Base-by-base conservation (phyloP, 352 stramenopile species). In the Paralagenidium karlingii region DNA sequence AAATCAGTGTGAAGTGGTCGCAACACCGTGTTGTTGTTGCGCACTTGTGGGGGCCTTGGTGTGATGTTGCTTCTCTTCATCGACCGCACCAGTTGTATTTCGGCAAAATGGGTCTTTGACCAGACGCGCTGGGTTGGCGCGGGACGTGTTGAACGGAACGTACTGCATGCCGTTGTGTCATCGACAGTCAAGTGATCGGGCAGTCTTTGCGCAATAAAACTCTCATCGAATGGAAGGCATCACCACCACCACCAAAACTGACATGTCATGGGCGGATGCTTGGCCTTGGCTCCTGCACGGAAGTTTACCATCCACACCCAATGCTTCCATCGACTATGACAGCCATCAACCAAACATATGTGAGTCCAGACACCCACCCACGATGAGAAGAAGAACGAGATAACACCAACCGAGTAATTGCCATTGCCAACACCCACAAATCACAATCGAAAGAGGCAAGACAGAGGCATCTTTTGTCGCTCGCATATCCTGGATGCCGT, bases 401-500 rank as follows among this genome's bases (percentile, higher is more conserved):
- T n/a, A n/a, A n/a, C n/a, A n/a, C n/a, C n/a, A n/a, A n/a, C 63
- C 1, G 53, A 67, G 19, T 82, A 85, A 33, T 80, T 59, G 2
- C 68, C 68, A 18, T 85, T 78, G 13, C 77, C 77, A 22, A 91
- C 77, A 11, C 70, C 73, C 4, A 85, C 70, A 45, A n/a, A 90
- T 83, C 27, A 90, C 65, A 34, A 90, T 83, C 21, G 68, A 84
- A 26, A 90, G 49, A 0, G 77, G 70, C 38, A 83, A 54, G 13
- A 57, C 59, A 11, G 66, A 82, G n/a, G 74, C 74, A 24, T 82
- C 60, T 38, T 82, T 62, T 6, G 74, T 91, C 20, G 55, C 51
- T 36, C 74, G 57, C 63, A 88, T 79, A 45, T 88, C 68, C 68
- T 82, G 82, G 45, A 82, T 84, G n/a, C 52, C 64, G n/a, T 73